A percentile compares a stretch with the other conserved stretches of the same genome.
phyloP scores from a whole-genome alignment of 441 rosid species.

The Pelargonium citronellum region DNA sequence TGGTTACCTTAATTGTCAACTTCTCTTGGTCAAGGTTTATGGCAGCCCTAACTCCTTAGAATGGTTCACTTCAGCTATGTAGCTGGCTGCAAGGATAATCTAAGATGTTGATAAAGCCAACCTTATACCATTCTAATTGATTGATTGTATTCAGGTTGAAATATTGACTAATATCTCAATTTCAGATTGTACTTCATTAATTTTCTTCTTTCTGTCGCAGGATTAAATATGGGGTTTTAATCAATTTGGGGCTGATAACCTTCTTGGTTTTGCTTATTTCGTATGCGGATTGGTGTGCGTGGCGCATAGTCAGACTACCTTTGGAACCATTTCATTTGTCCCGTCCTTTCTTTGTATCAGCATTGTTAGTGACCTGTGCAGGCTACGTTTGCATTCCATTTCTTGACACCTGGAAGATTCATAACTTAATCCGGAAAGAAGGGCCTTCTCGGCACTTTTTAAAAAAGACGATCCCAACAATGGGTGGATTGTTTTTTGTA shows the following conservation, averaged over 20 bases:
- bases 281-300: conserved; percentile 72
- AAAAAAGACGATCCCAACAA: conserved; percentile 60
- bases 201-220: conserved; percentile 34
- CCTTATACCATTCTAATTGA: not conserved
- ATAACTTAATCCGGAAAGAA: conserved; percentile 36
- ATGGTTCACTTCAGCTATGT: too few relatives aligned
- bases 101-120: too few relatives aligned
- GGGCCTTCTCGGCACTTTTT: conserved; percentile 37
- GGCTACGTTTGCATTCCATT: conserved; percentile 74
- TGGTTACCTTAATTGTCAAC: too few relatives aligned
- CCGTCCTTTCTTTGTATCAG: conserved; percentile 59
- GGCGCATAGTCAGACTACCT: conserved; percentile 91
- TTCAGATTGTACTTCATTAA: not conserved
- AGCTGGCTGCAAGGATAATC: too few relatives aligned
- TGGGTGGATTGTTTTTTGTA: conserved; percentile 81
- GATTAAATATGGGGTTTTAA: conserved; percentile 55
- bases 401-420: conserved; percentile 48
- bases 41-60: too few relatives aligned
- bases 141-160: not conserved
- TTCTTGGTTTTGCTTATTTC: conserved; percentile 52
- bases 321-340: conserved; percentile 63
- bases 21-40: too few relatives aligned
- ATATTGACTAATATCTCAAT: not conserved
- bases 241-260: conserved; percentile 51
- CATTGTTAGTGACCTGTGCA: conserved; percentile 43